Percentiles rank a stretch among this genome's conserved stretches.
phyloP scores from a whole-genome alignment of 2,329 filamentous ascomycete genomes.

The Aureobasidium sp. region DNA sequence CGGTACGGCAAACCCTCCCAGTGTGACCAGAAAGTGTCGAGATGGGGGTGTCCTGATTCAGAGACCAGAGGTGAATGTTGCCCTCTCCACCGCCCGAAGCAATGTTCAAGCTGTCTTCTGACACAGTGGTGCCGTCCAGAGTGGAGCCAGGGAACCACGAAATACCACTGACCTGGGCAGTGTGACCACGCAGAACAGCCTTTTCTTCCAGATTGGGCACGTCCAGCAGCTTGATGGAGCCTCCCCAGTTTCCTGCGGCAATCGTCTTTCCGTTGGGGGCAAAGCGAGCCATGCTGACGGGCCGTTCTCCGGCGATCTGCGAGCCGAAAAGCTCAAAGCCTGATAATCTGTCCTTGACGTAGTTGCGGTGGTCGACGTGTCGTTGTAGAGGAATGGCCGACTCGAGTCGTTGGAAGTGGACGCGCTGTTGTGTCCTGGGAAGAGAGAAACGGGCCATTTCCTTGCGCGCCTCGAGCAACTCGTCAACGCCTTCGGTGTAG shows the following conservation, averaged over 20 bases:
- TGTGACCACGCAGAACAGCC: slow-evolving; percentile 72
- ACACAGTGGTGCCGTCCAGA: slow-evolving; percentile 61
- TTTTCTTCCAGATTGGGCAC: slow-evolving; percentile 77
- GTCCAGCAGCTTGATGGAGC: slow-evolving; percentile 76
- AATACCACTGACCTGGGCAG: slow-evolving; percentile 80
- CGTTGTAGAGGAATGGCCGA: slow-evolving; percentile 76
- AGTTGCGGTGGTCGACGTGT: slow-evolving; percentile 87
- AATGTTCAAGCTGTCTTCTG: slow-evolving; percentile 66
- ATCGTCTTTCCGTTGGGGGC: slow-evolving; percentile 76
- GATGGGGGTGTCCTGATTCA: slow-evolving; percentile 77
- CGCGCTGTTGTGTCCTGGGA: slow-evolving; percentile 68
- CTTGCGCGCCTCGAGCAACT: slow-evolving; percentile 67
- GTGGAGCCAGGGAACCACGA: slow-evolving; percentile 85
- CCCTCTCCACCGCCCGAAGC: slow-evolving; percentile 88
- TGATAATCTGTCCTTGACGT: slow-evolving; percentile 73
- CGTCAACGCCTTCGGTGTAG: slow-evolving; percentile 74
- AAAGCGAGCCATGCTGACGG: slow-evolving; percentile 87
- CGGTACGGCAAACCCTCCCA: slow-evolving; percentile 81
- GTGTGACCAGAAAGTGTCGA: slow-evolving; percentile 76
- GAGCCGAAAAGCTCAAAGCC: slow-evolving; percentile 88
- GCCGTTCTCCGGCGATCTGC: slow-evolving; percentile 84
- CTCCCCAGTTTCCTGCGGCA: slow-evolving; percentile 89
- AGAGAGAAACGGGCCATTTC: slow-evolving; percentile 79
- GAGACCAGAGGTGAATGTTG: slow-evolving; percentile 81
- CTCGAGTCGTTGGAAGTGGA: slow-evolving; percentile 72